Evolutionary conservation across 139 green algal species (phyloP), one percentile per base, ranked within the genome.

Genomic region (Bryopsis sp.): DNA sequence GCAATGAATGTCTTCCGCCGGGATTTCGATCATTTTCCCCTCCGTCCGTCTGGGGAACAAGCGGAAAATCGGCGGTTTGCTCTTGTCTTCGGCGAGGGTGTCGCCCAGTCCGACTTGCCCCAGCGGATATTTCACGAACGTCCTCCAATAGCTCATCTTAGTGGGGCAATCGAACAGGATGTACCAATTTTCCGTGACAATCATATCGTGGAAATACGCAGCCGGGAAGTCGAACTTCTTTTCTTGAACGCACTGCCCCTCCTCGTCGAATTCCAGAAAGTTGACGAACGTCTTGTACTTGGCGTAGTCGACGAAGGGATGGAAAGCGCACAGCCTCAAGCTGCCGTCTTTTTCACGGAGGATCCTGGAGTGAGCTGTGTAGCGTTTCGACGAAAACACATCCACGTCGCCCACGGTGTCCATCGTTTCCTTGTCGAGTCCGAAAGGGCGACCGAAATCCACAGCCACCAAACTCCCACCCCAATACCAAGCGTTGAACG

Each of bases 121-220:
- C 2, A 62, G 57, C 1, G 72, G 60, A 67, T 79, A 79, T 28
- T 73, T 63, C 1, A 71, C 67, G 39, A 79, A 79, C 0, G 67
- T 47, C 46, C 48, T 64, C 2, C 36, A 47, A 26, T 73, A 73
- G 62, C 75, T 60, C 59, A 79, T 79, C 46, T 76, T 76, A 19
- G 75, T 73, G 7, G 74, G 74, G 47, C 74, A 79, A 63, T 79
- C 74, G 33, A 79, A 79, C 22, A 76, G 57, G n/a, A 79, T 31
- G 62, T 79, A 79, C 35, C 67, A 79, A 36, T 79, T 76, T 1
- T 79, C 68, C 5, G 74, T 79, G 48, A 79, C 69, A 47, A 79
- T 70, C 11, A 79, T 28, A 59, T 79, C 74, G 58, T 79, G 74
- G 22, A 79, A 70, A 63, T 79, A 79, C n/a, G 64, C 65, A 4